Base-by-base conservation (phyloP, 495 filamentous ascomycete genomes). In the Cryomyces antarcticus region DNA sequence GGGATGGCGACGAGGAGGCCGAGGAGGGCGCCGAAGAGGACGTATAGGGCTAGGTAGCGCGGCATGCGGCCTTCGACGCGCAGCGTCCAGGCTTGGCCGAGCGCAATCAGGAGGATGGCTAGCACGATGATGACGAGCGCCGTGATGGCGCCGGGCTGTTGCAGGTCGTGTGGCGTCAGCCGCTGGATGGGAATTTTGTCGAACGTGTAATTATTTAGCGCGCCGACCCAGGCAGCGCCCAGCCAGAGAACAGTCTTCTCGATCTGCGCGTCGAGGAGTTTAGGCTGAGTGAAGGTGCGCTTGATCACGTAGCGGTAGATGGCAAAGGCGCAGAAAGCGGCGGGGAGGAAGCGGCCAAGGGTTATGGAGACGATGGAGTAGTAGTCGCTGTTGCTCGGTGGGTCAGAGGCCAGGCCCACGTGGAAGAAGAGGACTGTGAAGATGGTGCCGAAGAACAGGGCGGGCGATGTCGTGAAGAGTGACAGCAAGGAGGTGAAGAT, bases 1-100 rank as follows among this genome's bases (percentile, higher is more conserved):
- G 89, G 86, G 7, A 94, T 60, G 0, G 73, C 67, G 0, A 86
- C 64, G 36, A 82, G 67, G 44, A 65, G 45, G 9, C 71, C 42
- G 5, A 78, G 48, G 29, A 48, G 45, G 7, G 44, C 44, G 11
- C 56, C 59, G 40, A 75, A 54, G 41, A 68, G 49, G 24, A 53
- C 65, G 47, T 96, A 97, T 6, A 95, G 39, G 37, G 45, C 49
- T 9, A 64, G 57, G 44, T 60, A 64, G 5, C 48, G 49, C 37
- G 58, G 61, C 41, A 64, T 55, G 28, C 60, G 57, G 17, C 61
- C 61, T 44, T 64, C 61, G 40, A 60, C 39, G 24, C 61, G 61
- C 30, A 64, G 47, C 7, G 47, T 42, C 60, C 60, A 62, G 9
- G 61, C 61, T 46, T 64, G 61, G 33, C 60, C 58, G 5, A 64